Base-by-base conservation (phyloP, 306 rosid genomes). In the Quercus mongolica region DNA sequence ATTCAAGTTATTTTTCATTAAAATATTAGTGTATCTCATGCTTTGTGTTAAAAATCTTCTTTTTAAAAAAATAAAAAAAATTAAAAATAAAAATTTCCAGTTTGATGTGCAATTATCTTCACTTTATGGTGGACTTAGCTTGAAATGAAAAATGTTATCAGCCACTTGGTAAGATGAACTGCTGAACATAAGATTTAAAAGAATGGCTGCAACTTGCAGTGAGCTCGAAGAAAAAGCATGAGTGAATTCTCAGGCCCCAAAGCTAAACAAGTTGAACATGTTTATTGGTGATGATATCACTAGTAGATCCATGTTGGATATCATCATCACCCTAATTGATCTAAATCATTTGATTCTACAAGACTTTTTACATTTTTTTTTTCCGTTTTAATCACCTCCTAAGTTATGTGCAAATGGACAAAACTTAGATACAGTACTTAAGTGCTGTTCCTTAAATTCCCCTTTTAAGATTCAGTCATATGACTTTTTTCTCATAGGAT, bases 1-100 rank as follows among this genome's bases (percentile, higher is more conserved):
- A 77, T 25, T 74, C 70, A 64, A 64, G 18, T 64, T 64, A 56
- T 71, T 41, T 69, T 73, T 75, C 71, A 25, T 56, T 41, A 71
- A 44, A 59, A 54, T 57, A 70, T 74, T 56, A 5, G 4, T 18
- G 19, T 49, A 23, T 46, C 68, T 8, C 17, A 20, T 69, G 49
- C 62, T 74, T 75, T 19, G 44, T 74, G 63, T 44, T 67, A 67
- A 44, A 63, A 76, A 41, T 69, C 49, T 63, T 70, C 26, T 5
- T 21, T n/a, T 26, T 20, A 13, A 33, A 7, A 6, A 35, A 33
- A 33, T 5, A 2, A 38, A 38, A 8, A 25, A 25, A 35, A 6
- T n/a, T n/a, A 2, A 7, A 38, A 38, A 38, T 0, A 31, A 31
- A 31, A 31, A 5, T 19, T 59, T 20, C 30, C 15, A 23, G 14